Conservation (phyloP, 169 alveolate species). For the Cryptosporidium xiaoi region DNA sequence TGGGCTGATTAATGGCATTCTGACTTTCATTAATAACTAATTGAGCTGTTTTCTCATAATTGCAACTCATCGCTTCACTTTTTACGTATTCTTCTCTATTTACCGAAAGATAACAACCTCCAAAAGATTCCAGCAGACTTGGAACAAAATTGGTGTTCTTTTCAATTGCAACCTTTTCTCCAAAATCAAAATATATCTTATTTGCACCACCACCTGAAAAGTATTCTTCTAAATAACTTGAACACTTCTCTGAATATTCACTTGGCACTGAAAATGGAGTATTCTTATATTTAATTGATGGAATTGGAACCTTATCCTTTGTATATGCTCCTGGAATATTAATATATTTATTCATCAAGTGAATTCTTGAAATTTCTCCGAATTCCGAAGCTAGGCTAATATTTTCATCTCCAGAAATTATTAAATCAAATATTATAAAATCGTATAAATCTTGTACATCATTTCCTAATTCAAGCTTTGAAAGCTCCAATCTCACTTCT, state of each 20-base stretch:
- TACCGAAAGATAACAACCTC: conserved; percentile 14
- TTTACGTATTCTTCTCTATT: conserved; percentile 25
- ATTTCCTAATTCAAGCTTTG: conserved; percentile 2
- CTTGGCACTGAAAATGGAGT: conserved; percentile 49
- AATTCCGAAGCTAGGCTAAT: conserved; percentile 12
- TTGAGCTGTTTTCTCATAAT: conserved; percentile 3
- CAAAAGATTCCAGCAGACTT: conserved; percentile 1
- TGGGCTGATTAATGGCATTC: conserved; percentile 44
- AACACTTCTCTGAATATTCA: conserved; percentile 12
- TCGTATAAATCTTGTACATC: conserved; percentile 28
- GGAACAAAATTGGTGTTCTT: conserved; percentile 23
- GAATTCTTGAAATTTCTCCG: conserved; percentile 34
- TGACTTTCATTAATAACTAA: not conserved
- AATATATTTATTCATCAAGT: not conserved
- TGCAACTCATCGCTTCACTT: conserved; percentile 24
- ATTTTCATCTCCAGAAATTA: not conserved
- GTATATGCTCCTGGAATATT: conserved; percentile 34
- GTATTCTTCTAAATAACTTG: conserved; percentile 1
- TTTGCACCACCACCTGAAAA: not conserved
- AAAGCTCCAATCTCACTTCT: conserved; percentile 1
- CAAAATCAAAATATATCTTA: conserved; percentile 12
- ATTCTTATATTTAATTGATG: conserved; percentile 12
- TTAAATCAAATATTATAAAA: conserved; percentile 12
- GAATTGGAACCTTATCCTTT: conserved; percentile 36
- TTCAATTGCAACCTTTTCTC: conserved; percentile 5